Evolutionary conservation across 345 rosid species (phyloP).

Genomic region (Rhodamnia argentea): DNA sequence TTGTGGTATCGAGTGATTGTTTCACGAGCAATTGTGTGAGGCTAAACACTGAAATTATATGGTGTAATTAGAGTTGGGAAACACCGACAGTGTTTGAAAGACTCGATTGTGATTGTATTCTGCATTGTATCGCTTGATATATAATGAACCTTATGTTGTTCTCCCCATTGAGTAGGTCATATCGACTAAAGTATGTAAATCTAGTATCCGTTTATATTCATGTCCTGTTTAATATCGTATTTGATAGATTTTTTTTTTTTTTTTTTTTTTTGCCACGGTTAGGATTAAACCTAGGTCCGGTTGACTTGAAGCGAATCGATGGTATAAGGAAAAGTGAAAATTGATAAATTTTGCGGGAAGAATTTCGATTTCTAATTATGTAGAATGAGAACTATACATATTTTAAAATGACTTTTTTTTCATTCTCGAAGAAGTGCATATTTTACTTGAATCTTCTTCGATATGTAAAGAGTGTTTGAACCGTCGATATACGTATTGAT

Average conservation of each 20-base stretch:
- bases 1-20: no score
- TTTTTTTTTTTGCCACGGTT: no score
- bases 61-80: no score
- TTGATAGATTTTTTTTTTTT: no score
- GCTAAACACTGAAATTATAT: no score
- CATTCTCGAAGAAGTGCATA: not conserved
- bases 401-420: not conserved
- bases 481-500: no score
- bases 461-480: no score
- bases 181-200: not conserved
- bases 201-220: not conserved
- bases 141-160: not conserved
- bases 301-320: not conserved
- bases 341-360: not conserved
- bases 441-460: not conserved
- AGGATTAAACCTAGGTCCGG: not conserved
- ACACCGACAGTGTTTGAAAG: no score
- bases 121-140: not conserved
- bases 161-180: not conserved
- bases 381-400: no score
- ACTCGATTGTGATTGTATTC: no score
- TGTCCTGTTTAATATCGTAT: not conserved
- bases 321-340: not conserved
- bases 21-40: no score
- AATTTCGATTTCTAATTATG: not conserved